Conservation (phyloP, 2,329 filamentous ascomycete species). For the Ascochyta viciae-villosae region DNA sequence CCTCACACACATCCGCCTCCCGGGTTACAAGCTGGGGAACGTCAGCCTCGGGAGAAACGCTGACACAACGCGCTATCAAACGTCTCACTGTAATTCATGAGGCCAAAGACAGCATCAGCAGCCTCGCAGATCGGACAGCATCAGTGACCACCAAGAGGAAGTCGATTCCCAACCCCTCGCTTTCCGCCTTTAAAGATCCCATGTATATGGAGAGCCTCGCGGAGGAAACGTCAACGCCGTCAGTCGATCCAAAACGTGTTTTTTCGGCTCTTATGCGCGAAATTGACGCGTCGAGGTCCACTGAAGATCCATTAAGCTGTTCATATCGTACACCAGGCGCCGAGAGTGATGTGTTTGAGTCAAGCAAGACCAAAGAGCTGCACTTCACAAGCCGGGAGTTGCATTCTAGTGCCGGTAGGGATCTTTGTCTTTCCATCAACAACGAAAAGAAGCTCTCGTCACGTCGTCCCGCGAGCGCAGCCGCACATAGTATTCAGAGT, state of each 20-base stretch:
- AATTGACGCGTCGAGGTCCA: constrained; percentile 32
- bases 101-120: constrained; percentile 48
- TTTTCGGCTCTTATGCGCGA: constrained; percentile 48
- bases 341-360: constrained; percentile 39
- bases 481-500: constrained; percentile 24
- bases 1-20: constrained; percentile 59
- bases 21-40: constrained; percentile 76
- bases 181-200: constrained; percentile 42
- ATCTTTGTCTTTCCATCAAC: constrained; percentile 10
- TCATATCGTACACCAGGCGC: constrained; percentile 21
- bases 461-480: constrained; percentile 18
- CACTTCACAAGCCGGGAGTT: constrained; percentile 17
- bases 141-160: constrained; percentile 24
- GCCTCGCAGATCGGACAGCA: constrained; percentile 27
- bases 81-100: constrained; percentile 71
- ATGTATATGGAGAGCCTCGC: constrained; percentile 39
- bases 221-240: constrained; percentile 31
- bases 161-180: constrained; percentile 24
- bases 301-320: not conserved
- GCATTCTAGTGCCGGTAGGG: constrained; percentile 23
- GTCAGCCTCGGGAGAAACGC: constrained; percentile 65
- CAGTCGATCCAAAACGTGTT: constrained; percentile 43
- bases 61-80: constrained; percentile 61
- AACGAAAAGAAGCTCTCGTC: constrained; percentile 21
- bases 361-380: constrained; percentile 27